Evolutionary conservation across 495 filamentous ascomycete genomes (phyloP), one percentile per base, ranked within the genome.

Genomic region (Aspergillus kassunensis): DNA sequence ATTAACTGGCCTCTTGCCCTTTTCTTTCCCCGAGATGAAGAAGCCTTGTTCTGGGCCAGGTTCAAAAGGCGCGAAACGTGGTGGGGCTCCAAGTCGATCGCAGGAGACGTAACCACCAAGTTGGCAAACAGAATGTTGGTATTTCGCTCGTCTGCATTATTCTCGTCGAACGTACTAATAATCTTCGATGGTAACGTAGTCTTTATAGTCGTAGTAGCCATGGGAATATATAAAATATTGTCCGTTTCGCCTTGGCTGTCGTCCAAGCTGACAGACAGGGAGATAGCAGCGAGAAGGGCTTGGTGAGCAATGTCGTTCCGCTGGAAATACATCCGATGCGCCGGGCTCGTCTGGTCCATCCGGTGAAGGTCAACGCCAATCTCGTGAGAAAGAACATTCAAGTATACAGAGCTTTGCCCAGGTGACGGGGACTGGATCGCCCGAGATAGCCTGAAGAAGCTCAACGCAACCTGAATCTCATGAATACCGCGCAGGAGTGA

Each of bases 251-350:
- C 87, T 13, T 83, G 79, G 21, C 89, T 89, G 68, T 97, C 89
- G 60, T 96, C 91, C 37, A 99, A 74, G 51, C 90, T 93, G 49
- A 97, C 78, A 2, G 91, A 91, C 30, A 97, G 85, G 5, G 93
- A 95, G 18, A 97, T 86, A 5, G 90, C 93, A 15, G 93, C 91
- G 24, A 95, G 77, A 36, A 99, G 78, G 19, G 93, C 93, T 75
- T 99, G 91, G 63, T 99, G 93, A 16, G 93, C 93, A 56, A 97
- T 81, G 59, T 97, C 95, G 46, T 87, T 83, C 10, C 87, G 83
- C 12, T 91, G 90, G 66, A 99, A 99, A 71, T 99, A 99, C 93
- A 99, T 99, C 46, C 91, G 86, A 79, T 99, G 93, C 3, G 91
- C 92, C 0, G 93, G 91, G 31, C 89, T 95, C 58, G 88, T 92